Evolutionary conservation across 139 green algal species (phyloP).

Genomic region (Pleodorina starrii): DNA sequence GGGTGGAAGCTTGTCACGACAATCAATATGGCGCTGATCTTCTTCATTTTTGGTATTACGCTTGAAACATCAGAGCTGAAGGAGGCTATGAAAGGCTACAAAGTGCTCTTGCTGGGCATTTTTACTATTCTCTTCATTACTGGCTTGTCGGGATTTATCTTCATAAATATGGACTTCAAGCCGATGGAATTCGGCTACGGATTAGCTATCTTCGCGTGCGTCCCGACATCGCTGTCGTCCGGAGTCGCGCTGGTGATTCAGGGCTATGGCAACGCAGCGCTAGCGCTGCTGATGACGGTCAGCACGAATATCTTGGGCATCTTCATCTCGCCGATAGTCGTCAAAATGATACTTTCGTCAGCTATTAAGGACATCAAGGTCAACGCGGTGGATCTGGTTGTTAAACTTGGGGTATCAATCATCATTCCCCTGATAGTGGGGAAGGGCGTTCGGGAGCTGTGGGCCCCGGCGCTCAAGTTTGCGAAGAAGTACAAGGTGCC

Average conservation of each 20-base stretch:
- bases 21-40: slow-evolving; percentile 75
- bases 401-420: slow-evolving; percentile 86
- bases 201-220: slow-evolving; percentile 85
- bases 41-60: slow-evolving; percentile 83
- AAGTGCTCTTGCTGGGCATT: slow-evolving; percentile 68
- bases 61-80: slow-evolving; percentile 80
- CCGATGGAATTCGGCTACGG: slow-evolving; percentile 80
- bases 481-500: slow-evolving; percentile 65
- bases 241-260: slow-evolving; percentile 77
- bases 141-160: slow-evolving; percentile 76
- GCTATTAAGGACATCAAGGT: slow-evolving; percentile 63
- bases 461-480: slow-evolving; percentile 44
- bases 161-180: slow-evolving; percentile 65
- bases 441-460: slow-evolving; percentile 72
- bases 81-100: slow-evolving; percentile 63
- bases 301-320: slow-evolving; percentile 86
- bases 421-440: slow-evolving; percentile 78
- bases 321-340: slow-evolving; percentile 76
- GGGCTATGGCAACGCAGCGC: slow-evolving; percentile 79
- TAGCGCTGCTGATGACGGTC: slow-evolving; percentile 89
- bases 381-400: slow-evolving; percentile 75
- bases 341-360: slow-evolving; percentile 70
- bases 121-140: slow-evolving; percentile 79
- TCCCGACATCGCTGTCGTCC: slow-evolving; percentile 88
- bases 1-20: slow-evolving; percentile 72